Percentiles rank a stretch among this genome's conserved stretches.
Conservation (phyloP, 495 filamentous ascomycete species). For the Penicillium canescens region DNA sequence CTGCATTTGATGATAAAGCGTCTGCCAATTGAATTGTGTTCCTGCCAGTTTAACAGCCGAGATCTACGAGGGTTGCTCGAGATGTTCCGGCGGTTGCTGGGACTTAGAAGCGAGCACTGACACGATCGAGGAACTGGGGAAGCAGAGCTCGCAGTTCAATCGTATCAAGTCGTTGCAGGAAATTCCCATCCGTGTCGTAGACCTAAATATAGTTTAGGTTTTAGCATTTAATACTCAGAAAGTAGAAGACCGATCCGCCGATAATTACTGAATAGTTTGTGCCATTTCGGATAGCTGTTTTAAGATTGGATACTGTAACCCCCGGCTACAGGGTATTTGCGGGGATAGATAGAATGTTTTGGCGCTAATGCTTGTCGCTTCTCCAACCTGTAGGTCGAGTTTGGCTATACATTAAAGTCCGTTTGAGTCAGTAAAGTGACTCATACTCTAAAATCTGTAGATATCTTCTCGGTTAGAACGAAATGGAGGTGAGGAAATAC, state of each 20-base stretch:
- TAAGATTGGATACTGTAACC: no score
- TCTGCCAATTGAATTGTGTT: slow-evolving; percentile 61
- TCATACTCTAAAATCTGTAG: neutral
- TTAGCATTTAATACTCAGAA: neutral
- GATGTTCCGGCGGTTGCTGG: slow-evolving; percentile 23
- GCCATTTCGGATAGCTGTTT: slow-evolving; percentile 13
- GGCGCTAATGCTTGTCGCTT: neutral
- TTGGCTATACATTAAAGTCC: neutral
- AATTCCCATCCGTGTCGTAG: slow-evolving; percentile 75
- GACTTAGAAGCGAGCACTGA: slow-evolving; percentile 20
- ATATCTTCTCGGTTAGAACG: no score
- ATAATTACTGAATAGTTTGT: slow-evolving; percentile 29
- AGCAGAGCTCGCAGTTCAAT: slow-evolving; percentile 55
- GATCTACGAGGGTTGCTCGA: slow-evolving; percentile 45
- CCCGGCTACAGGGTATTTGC: no score
- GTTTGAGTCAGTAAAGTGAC: slow-evolving; percentile 2
- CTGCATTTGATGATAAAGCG: slow-evolving; percentile 1
- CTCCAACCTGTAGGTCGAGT: neutral
- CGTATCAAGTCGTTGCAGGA: slow-evolving; percentile 69
- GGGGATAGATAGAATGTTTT: neutral
- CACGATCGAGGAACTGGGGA: slow-evolving; percentile 47
- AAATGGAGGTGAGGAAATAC: no score
- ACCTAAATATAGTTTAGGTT: slow-evolving; percentile 26
- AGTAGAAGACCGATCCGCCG: slow-evolving; percentile 8
- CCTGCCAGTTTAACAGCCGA: slow-evolving; percentile 72